These are phyloP conservation scores for Penicillium hesseltinei DNA, from an alignment of 2,329 filamentous ascomycete genomes.

Conservation along the genomic window DNA sequence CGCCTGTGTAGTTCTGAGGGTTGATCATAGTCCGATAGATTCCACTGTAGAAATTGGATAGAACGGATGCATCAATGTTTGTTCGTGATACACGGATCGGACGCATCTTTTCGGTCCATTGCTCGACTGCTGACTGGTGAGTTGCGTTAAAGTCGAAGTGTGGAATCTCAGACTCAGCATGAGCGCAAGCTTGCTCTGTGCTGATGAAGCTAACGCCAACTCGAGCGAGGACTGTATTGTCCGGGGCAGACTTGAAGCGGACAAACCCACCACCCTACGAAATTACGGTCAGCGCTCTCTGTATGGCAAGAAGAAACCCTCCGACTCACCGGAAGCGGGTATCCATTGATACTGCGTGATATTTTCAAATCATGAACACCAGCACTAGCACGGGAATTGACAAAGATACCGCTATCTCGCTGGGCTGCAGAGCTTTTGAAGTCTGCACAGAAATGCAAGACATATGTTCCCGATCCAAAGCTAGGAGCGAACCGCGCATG, in stretches of 20 bases:
- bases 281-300: constrained; percentile 19
- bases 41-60: constrained; percentile 65
- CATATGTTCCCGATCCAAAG: constrained; percentile 62
- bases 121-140: constrained; percentile 51
- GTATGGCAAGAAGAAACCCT: not conserved
- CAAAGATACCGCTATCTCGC: constrained; percentile 62
- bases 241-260: constrained; percentile 54
- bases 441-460: constrained; percentile 65
- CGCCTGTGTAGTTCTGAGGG: constrained; percentile 70
- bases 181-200: constrained; percentile 61
- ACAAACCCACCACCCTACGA: constrained; percentile 62
- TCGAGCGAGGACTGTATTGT: constrained; percentile 58
- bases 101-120: constrained; percentile 58
- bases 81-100: constrained; percentile 38
- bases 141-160: constrained; percentile 60
- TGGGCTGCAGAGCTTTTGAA: constrained; percentile 56
- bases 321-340: constrained; percentile 45
- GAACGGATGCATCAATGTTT: constrained; percentile 29
- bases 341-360: constrained; percentile 57
- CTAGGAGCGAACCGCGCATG: constrained; percentile 61
- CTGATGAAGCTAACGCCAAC: constrained; percentile 70
- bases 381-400: constrained; percentile 58
- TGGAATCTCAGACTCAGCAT: constrained; percentile 66
- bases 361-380: constrained; percentile 55
- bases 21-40: constrained; percentile 68